Evolutionary conservation across 371 early-diverging fungal genomes (phyloP).

Genomic region (Mucor piriformis): DNA sequence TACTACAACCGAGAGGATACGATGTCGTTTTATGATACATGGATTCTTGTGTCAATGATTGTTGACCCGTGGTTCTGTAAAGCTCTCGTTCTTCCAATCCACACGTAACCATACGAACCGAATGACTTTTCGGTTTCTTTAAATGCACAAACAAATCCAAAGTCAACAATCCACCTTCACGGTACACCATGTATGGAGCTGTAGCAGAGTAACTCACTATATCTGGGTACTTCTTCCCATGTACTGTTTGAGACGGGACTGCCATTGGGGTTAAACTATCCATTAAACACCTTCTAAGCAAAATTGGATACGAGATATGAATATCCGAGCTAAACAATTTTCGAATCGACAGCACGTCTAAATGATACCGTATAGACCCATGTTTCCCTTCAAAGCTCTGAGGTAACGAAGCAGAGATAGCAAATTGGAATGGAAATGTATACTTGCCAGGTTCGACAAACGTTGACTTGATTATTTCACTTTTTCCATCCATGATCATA

Average conservation of each 20-base stretch:
- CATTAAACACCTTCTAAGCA: constrained; percentile 21
- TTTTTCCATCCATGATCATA: no score
- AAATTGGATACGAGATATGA: not conserved
- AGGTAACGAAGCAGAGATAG: constrained; percentile 19
- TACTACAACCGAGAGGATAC: constrained; percentile 20
- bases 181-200: constrained; percentile 28
- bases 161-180: constrained; percentile 27
- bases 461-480: not conserved
- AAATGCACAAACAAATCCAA: constrained; percentile 18
- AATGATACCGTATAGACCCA: constrained; percentile 16
- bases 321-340: constrained; percentile 14
- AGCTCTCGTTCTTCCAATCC: constrained; percentile 18
- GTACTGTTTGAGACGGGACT: not conserved
- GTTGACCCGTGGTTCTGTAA: constrained; percentile 25
- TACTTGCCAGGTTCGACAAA: constrained; percentile 16
- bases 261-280: not conserved
- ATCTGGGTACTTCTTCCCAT: constrained; percentile 8
- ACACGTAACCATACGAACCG: constrained; percentile 22
- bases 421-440: constrained; percentile 18
- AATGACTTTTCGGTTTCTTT: constrained; percentile 9
- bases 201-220: constrained; percentile 24
- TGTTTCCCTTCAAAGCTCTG: constrained; percentile 22
- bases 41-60: constrained; percentile 20
- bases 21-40: not conserved
- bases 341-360: constrained; percentile 1